A percentile compares a stretch with the other conserved stretches of the same genome.
phyloP scores from a whole-genome alignment of 192 early-diverging fungal genomes.

The Coemansia reversa region DNA sequence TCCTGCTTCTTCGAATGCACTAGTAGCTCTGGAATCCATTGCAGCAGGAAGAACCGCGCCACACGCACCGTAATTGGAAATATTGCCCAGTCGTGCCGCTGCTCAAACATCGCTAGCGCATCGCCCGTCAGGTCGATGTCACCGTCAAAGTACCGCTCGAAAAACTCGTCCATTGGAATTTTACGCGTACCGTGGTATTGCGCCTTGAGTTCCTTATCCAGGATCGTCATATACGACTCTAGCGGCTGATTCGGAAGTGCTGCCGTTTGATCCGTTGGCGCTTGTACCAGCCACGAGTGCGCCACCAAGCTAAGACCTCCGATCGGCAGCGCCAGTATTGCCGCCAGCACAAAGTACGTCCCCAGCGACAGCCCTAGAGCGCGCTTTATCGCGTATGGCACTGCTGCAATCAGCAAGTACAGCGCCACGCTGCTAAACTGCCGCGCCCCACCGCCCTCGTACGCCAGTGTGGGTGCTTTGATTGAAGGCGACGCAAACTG shows the following conservation, averaged over 20 bases:
- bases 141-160: slow-evolving; percentile 94
- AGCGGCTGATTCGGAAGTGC: slow-evolving; percentile 77
- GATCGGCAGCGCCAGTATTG: slow-evolving; percentile 67
- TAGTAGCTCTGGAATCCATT: slow-evolving; percentile 97
- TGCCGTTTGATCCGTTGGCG: slow-evolving; percentile 60
- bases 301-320: slow-evolving; percentile 70
- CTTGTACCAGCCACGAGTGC: slow-evolving; percentile 65
- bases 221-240: slow-evolving; percentile 88
- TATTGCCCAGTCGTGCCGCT: slow-evolving; percentile 90
- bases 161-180: slow-evolving; percentile 98
- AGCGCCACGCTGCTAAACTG: slow-evolving; percentile 77
- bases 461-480: slow-evolving; percentile 55
- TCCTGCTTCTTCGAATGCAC: slow-evolving; percentile 98
- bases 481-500: slow-evolving; percentile 42
- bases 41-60: slow-evolving; percentile 88
- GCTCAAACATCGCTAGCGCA: slow-evolving; percentile 83
- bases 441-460: slow-evolving; percentile 84
- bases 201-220: slow-evolving; percentile 72
- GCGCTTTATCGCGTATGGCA: slow-evolving; percentile 67
- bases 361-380: slow-evolving; percentile 64
- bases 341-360: slow-evolving; percentile 60
- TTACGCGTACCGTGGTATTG: slow-evolving; percentile 75
- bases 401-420: slow-evolving; percentile 58
- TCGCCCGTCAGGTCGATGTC: slow-evolving; percentile 92
- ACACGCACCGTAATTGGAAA: slow-evolving; percentile 86